Conservation (phyloP, 495 filamentous ascomycete genomes). For the Trichoderma gamsii region DNA sequence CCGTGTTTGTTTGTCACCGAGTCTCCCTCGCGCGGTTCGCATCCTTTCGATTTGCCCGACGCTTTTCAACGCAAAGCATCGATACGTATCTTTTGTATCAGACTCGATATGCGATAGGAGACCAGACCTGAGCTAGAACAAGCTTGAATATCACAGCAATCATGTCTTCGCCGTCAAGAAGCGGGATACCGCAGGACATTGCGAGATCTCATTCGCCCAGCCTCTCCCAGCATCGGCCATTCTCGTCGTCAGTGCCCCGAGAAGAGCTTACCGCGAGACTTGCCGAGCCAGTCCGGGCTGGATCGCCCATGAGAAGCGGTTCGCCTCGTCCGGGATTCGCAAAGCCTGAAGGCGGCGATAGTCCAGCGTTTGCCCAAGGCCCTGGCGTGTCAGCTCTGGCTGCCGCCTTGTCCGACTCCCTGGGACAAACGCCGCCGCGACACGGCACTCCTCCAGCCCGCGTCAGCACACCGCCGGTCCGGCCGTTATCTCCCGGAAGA, state of each 20-base stretch:
- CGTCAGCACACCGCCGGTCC: conserved; percentile 53
- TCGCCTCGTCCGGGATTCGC: conserved; percentile 23
- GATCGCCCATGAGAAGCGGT: conserved; percentile 24
- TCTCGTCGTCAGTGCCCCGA: conserved; percentile 46
- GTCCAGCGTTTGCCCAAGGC: conserved; percentile 30
- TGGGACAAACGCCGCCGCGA: conserved; percentile 54
- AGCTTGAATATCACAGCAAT: conserved; percentile 9
- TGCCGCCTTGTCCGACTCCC: conserved; percentile 61
- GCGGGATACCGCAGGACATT: conserved; percentile 31
- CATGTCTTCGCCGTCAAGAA: conserved; percentile 34
- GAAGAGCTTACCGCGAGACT: conserved; percentile 66
- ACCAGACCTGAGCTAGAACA: background rate
- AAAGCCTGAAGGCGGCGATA: conserved; percentile 37
- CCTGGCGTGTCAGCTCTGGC: conserved; percentile 73
- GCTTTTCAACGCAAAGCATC: background rate
- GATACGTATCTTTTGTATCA: background rate
- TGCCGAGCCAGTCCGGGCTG: conserved; percentile 61
- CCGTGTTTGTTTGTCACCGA: conserved; percentile 2
- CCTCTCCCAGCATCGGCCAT: conserved; percentile 37
- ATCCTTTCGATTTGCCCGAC: background rate
- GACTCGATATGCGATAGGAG: conserved; percentile 16
- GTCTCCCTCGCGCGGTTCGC: background rate
- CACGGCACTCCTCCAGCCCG: conserved; percentile 55
- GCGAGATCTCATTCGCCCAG: conserved; percentile 43
- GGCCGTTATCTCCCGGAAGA: conserved; percentile 51